Base-by-base conservation (phyloP, 352 stramenopile genomes). In the Plasmopara muralis region DNA sequence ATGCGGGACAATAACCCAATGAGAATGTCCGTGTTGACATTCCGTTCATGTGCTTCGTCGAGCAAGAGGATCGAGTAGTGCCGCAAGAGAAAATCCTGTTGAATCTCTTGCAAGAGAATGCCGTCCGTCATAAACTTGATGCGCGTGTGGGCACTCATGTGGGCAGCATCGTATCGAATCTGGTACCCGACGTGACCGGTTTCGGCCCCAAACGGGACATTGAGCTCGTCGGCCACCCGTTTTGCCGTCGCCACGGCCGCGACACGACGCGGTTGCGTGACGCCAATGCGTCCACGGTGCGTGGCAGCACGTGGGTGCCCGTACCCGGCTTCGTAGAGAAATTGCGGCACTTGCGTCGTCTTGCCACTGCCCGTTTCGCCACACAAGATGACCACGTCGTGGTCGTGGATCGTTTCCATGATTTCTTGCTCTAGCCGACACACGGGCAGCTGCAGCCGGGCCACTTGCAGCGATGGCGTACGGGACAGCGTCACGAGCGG, bases 71-170 rank as follows among this genome's bases (percentile, higher is more conserved):
- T 84, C 43, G 83, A 91, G 62, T 92, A 93, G 29, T 84, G 68
- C 29, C 73, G 71, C 42, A 92, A 50, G 30, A 90, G 54, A 41
- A 90, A 89, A 45, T 92, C 79, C 43, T 88, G 74, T 62, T 97
- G 87, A 57, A 97, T 96, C 67, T 98, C 97, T 64, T 97, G 92
- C n/a, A 99, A 73, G 35, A 99, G 66, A 54, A 99, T 98, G 57
- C 97, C 97, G 64, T 99, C 97, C 5, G 97, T 99, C 96, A 99
- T 99, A 66, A 99, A 99, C 69, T 99, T 98, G 46, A 99, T 80
- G 7, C 83, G 78, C 13, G 93, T 99, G 16, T 83, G 62, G 18
- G 79, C 50, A 29, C 89, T 86, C 7, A 98, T 70, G 34, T 97
- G 95, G 43, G 89, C 87, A 5, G 76, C 87, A 69, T 99, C 97